Base-by-base conservation (phyloP, 2,329 filamentous ascomycete genomes). In the Penicillium concentricum region DNA sequence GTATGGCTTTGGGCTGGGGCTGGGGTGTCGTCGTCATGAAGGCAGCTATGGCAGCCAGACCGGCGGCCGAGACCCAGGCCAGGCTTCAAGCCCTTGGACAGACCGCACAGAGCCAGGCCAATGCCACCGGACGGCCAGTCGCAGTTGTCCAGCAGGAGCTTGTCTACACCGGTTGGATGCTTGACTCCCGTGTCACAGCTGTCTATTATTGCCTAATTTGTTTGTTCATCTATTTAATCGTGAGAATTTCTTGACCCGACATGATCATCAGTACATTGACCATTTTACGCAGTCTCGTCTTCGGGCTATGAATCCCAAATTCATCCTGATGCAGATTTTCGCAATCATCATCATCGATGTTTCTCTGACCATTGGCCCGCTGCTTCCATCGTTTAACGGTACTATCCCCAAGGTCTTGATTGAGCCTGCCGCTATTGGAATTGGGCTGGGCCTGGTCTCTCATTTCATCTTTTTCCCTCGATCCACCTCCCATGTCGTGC, bases 1-100 rank as follows among this genome's bases (percentile, higher is more conserved):
- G 80, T 18, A 79, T 81, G 64, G 76, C 72, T 32, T 62, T 80
- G 0, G 79, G 74, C 5, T 82, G 80, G 79, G 78, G 72, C 5
- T 82, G 80, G 80, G 80, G 80, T 4, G 68, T 80, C 2, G 67
- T 81, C 44, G 69, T 74, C 0, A 81, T 80, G 78, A 79, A 80
- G 57, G 79, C 78, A 2, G 80, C 79, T 3, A 57, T 74, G 9
- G 77, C 79, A 1, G 73, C 74, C 2, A 69, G 80, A 15, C 72
- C 79, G 2, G 69, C 68, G 4, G 64, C 71, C 0, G 74, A 77
- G 8, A 77, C 74, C 0, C 69, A 75, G 46, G 69, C 71, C 0
- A 62, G 58, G 45, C 54, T 77, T 4, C 64, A 65, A 8, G 64
- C 69, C 0, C 63, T 82, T 24, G 70, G 74, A 46, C 68, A 73